phyloP scores from a whole-genome alignment of 1,139 yeast genomes.

The Pichia sp. region DNA sequence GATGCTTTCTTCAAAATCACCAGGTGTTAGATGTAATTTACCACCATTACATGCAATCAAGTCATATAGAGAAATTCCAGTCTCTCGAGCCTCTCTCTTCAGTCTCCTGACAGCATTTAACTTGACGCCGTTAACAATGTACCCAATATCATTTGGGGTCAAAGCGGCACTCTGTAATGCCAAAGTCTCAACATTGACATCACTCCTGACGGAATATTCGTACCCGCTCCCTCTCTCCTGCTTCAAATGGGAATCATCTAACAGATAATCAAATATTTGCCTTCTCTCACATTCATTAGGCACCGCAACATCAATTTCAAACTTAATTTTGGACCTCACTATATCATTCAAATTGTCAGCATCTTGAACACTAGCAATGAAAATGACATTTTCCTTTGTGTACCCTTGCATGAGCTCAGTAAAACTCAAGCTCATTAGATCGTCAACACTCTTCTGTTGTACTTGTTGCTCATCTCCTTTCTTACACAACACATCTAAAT shows the following conservation, averaged over 20 bases:
- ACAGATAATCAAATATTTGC: slow-evolving; percentile 49
- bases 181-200: slow-evolving; percentile 51
- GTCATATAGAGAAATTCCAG: slow-evolving; percentile 18
- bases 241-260: slow-evolving; percentile 20
- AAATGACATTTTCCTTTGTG: slow-evolving; percentile 37
- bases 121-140: slow-evolving; percentile 65
- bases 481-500: slow-evolving; percentile 67
- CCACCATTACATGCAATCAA: slow-evolving; percentile 40
- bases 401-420: slow-evolving; percentile 54
- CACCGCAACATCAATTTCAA: slow-evolving; percentile 69
- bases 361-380: slow-evolving; percentile 69
- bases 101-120: slow-evolving; percentile 48
- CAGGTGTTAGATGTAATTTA: slow-evolving; percentile 45
- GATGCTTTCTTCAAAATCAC: slow-evolving; percentile 67
- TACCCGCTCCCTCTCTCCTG: slow-evolving; percentile 6
- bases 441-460: slow-evolving; percentile 33
- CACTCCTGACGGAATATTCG: slow-evolving; percentile 32
- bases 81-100: slow-evolving; percentile 24
- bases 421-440: slow-evolving; percentile 54
- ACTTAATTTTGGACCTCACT: slow-evolving; percentile 62
- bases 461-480: slow-evolving; percentile 52
- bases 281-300: slow-evolving; percentile 74
- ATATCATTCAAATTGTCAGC: slow-evolving; percentile 62
- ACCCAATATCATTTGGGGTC: slow-evolving; percentile 73
- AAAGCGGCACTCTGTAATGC: slow-evolving; percentile 91